Evolutionary conservation across 768 basidiomycete genomes (phyloP).

Genomic region (Suillus paluster): DNA sequence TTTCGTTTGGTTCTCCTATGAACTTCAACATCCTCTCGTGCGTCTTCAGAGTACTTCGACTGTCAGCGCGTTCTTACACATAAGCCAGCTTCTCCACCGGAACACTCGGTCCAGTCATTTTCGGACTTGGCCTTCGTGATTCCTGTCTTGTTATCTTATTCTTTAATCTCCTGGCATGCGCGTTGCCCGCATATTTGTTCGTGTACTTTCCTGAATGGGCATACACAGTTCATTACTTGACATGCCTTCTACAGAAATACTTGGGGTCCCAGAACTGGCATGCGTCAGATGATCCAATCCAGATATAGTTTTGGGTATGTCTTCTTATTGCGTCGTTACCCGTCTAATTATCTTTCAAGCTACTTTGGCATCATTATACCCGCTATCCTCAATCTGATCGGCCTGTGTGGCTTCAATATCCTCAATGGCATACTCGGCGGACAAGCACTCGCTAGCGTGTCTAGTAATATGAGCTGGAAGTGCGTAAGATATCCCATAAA

Average conservation of each 20-base stretch:
- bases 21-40: conserved; percentile 68
- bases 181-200: conserved; percentile 64
- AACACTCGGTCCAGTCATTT: conserved; percentile 66
- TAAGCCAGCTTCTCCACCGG: conserved; percentile 65
- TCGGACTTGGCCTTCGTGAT: conserved; percentile 62
- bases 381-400: conserved; percentile 60
- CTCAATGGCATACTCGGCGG: conserved; percentile 73
- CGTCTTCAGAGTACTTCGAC: conserved; percentile 16
- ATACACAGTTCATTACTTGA: neutral
- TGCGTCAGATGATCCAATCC: conserved; percentile 82
- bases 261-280: conserved; percentile 80
- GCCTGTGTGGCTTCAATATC: conserved; percentile 66
- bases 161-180: conserved; percentile 64
- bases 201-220: neutral
- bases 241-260: conserved; percentile 47
- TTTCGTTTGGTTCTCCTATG: conserved; percentile 73
- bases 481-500: conserved; percentile 30
- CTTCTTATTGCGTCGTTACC: conserved; percentile 36
- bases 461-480: conserved; percentile 55
- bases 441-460: conserved; percentile 63
- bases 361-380: conserved; percentile 59
- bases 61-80: neutral
- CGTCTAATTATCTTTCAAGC: conserved; percentile 25
- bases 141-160: conserved; percentile 68
- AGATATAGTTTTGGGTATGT: conserved; percentile 59